Conservation (phyloP, 2,329 filamentous ascomycete genomes). For the Gaeumannomyces sp. region DNA sequence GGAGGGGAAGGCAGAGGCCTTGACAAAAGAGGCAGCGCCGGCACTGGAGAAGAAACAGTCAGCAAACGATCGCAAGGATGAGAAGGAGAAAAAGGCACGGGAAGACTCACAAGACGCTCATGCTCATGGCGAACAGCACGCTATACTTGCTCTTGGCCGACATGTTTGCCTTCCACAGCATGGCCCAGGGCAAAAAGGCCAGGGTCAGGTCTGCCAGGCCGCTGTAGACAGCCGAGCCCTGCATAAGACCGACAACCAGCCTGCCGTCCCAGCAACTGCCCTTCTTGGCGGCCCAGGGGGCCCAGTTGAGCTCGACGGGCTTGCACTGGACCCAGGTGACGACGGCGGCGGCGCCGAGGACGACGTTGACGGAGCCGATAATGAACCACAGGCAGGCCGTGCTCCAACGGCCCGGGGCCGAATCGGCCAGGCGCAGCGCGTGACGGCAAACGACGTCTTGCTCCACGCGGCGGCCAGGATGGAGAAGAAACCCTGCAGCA, state of each 20-base stretch:
- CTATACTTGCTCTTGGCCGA: constrained; percentile 33
- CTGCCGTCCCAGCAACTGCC: constrained; percentile 26
- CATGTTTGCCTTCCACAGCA: constrained; percentile 34
- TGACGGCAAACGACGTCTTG: constrained; percentile 32
- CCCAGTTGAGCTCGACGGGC: constrained; percentile 25
- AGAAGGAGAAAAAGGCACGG: background rate
- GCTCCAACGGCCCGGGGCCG: constrained; percentile 18
- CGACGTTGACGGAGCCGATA: constrained; percentile 26
- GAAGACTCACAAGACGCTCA: constrained; percentile 32
- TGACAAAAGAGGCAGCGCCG: constrained; percentile 10
- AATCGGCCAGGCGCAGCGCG: constrained; percentile 30
- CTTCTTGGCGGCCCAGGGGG: constrained; percentile 12
- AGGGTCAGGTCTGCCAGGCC: constrained; percentile 33
- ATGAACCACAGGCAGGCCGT: constrained; percentile 23
- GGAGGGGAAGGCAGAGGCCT: constrained; percentile 9
- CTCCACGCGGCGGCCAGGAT: constrained; percentile 14
- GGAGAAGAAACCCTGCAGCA: constrained; percentile 13
- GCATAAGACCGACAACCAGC: constrained; percentile 22
- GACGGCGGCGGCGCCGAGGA: constrained; percentile 20
- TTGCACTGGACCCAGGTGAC: constrained; percentile 26
- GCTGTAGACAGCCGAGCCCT: constrained; percentile 22
- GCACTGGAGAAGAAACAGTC: background rate
- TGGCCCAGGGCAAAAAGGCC: constrained; percentile 33
- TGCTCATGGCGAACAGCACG: constrained; percentile 35
- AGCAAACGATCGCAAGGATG: background rate